Percentiles rank a stretch among this genome's conserved stretches.
phyloP scores from a whole-genome alignment of 2,329 filamentous ascomycete genomes.

The Nothophoma quercina region DNA sequence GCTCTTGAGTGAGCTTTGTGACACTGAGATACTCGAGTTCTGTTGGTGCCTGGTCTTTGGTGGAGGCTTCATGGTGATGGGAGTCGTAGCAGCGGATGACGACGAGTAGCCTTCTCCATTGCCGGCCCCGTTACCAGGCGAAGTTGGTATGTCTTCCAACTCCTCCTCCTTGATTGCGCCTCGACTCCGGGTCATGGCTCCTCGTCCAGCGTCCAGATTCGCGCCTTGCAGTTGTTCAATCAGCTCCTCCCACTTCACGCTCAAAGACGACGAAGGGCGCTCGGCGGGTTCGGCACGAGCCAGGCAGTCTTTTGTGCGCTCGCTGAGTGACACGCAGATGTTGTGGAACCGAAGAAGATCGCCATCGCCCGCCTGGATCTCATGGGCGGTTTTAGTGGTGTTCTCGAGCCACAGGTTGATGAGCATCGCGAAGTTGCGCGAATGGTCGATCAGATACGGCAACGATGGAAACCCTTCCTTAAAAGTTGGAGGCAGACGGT shows the following conservation, averaged over 20 bases:
- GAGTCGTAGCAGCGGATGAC: constrained; percentile 44
- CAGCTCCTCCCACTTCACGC: constrained; percentile 61
- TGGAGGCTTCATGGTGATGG: constrained; percentile 44
- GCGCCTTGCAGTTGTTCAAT: constrained; percentile 56
- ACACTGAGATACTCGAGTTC: constrained; percentile 43
- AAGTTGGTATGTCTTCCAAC: constrained; percentile 31
- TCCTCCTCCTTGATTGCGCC: constrained; percentile 38
- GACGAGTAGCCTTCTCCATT: constrained; percentile 37
- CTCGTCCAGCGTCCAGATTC: constrained; percentile 40
- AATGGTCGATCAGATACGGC: constrained; percentile 90
- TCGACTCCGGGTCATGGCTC: constrained; percentile 43
- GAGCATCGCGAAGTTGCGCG: constrained; percentile 82
- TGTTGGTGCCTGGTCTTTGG: constrained; percentile 41
- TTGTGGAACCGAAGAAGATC: constrained; percentile 60
- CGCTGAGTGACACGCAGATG: constrained; percentile 56
- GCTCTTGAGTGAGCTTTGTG: constrained; percentile 43
- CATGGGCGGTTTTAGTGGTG: constrained; percentile 45
- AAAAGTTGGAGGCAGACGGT: constrained; percentile 78
- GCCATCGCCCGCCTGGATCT: constrained; percentile 52
- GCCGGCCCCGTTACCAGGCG: constrained; percentile 32
- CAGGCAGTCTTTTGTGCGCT: constrained; percentile 59
- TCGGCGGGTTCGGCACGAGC: constrained; percentile 61
- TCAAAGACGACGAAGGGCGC: constrained; percentile 57
- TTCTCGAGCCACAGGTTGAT: constrained; percentile 80
- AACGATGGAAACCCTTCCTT: constrained; percentile 92